Evolutionary conservation across 2,329 filamentous ascomycete genomes (phyloP), one percentile per base, ranked within the genome.

Genomic region (Grosmannia serpens): DNA sequence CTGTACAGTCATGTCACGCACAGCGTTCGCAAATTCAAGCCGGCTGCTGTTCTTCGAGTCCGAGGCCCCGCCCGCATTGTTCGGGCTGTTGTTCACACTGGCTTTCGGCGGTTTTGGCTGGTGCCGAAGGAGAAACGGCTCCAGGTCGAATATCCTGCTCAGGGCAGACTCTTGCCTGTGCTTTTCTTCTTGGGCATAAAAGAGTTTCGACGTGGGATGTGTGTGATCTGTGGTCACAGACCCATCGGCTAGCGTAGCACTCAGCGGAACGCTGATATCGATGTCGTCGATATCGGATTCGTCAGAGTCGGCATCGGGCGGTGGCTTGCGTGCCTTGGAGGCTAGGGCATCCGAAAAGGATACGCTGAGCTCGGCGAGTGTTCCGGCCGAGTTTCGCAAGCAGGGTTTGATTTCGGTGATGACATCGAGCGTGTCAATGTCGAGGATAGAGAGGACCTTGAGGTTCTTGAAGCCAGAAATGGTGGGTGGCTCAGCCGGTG

Each of bases 381-480:
- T 81, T 1, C 77, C 73, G 2, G 77, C 74, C 1, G 78, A 85
- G 62, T 79, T 79, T 13, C 72, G 72, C 27, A 86, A 70, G 64
- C 81, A 84, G 6, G 72, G 65, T 61, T 76, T 78, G 61, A 86
- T 73, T 67, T 86, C 83, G 1, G 73, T 67, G 15, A 84, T 65
- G 35, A 81, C 71, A 38, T 83, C 79, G 5, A 84, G 70, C 31
- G 70, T 75, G 60, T 86, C 83, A 56, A 86, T 84, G 61, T 86
- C 83, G 38, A 86, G 71, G 8, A 86, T 70, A 4, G 76, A 70
- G 17, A 86, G 70, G 5, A 67, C 76, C 62, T 75, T 77, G 17
- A 86, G 71, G 44, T 75, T 74, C 54, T 73, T 78, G 69, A 86
- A 85, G 0, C 77, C 79, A 1, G 79, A 80, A 6, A 86, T 66